A percentile compares a stretch with the other conserved stretches of the same genome.
phyloP scores from a whole-genome alignment of 352 stramenopile genomes.

The Phytophthora citrophthora region DNA sequence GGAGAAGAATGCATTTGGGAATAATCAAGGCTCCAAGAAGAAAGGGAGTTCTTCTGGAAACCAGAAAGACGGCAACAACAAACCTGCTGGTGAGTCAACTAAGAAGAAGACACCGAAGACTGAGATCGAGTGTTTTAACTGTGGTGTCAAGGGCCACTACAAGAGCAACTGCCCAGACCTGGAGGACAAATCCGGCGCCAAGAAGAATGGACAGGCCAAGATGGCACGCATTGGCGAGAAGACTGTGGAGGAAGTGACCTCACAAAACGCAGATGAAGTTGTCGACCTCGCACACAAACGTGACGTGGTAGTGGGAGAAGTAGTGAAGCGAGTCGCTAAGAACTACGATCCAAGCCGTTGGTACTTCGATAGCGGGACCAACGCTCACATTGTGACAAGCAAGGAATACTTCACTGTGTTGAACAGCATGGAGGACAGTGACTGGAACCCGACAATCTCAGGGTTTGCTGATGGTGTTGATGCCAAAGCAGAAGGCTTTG shows the following conservation, averaged over 20 bases:
- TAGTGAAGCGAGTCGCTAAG: background rate
- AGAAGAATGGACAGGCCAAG: conserved; percentile 3
- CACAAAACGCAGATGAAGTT: too few species aligned
- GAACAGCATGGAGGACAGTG: conserved; percentile 20
- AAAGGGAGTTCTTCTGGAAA: background rate
- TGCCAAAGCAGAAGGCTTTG: conserved; percentile 17
- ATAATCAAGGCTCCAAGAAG: conserved; percentile 1
- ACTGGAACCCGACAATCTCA: conserved; percentile 9
- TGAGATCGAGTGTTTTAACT: background rate
- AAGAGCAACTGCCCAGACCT: background rate
- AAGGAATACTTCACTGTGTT: conserved; percentile 25
- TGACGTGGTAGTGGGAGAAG: conserved; percentile 1
- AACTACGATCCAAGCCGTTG: conserved; percentile 3
- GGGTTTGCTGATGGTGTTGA: conserved; percentile 7
- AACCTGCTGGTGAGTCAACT: background rate
- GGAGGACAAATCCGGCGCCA: background rate
- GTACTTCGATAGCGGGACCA: conserved; percentile 23
- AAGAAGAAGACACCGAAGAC: background rate
- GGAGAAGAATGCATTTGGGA: background rate
- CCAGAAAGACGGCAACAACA: too few species aligned
- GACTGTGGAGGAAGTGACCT: too few species aligned
- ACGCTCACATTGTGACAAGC: conserved; percentile 16
- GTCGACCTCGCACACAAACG: background rate
- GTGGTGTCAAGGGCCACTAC: background rate
- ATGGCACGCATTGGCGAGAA: background rate